phyloP scores from a whole-genome alignment of 495 filamentous ascomycete genomes.

The Xylaria cubensis region DNA sequence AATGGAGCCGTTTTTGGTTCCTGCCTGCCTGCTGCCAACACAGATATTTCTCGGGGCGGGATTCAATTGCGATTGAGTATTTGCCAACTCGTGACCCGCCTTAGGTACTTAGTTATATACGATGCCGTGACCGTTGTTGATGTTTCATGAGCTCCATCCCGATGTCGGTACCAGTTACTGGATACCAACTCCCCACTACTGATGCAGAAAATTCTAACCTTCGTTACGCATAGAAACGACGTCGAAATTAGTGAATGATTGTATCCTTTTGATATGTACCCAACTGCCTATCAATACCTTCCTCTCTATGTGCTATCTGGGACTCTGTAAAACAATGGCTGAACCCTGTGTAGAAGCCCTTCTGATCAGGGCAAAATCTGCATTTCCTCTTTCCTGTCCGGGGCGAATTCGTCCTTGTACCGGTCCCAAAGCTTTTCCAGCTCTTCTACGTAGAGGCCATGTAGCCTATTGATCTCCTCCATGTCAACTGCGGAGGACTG shows the following conservation, averaged over 20 bases:
- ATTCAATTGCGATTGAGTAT: neutral
- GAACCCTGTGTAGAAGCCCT: neutral
- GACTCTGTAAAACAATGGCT: neutral
- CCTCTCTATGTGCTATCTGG: neutral
- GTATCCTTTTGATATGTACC: neutral
- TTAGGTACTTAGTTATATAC: neutral
- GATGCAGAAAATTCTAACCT: too few relatives aligned
- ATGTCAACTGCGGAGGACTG: conserved; percentile 57
- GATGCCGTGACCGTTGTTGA: neutral
- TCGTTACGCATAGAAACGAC: neutral
- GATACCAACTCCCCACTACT: neutral
- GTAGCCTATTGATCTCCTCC: conserved; percentile 79
- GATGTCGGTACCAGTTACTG: neutral
- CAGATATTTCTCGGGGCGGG: neutral
- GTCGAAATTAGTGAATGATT: neutral
- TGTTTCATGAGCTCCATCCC: neutral
- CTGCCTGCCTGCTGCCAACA: neutral
- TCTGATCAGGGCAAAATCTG: conserved; percentile 72
- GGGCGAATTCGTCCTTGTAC: conserved; percentile 87
- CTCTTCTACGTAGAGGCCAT: conserved; percentile 79
- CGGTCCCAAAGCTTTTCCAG: conserved; percentile 82
- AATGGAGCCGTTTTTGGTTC: neutral
- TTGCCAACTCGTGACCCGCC: neutral
- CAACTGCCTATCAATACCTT: neutral
- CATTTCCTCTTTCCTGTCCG: conserved; percentile 73